Percentiles rank a stretch among this genome's conserved stretches.
Evolutionary conservation across 352 stramenopile species (phyloP).

Genomic region (Globisporangium parvum): DNA sequence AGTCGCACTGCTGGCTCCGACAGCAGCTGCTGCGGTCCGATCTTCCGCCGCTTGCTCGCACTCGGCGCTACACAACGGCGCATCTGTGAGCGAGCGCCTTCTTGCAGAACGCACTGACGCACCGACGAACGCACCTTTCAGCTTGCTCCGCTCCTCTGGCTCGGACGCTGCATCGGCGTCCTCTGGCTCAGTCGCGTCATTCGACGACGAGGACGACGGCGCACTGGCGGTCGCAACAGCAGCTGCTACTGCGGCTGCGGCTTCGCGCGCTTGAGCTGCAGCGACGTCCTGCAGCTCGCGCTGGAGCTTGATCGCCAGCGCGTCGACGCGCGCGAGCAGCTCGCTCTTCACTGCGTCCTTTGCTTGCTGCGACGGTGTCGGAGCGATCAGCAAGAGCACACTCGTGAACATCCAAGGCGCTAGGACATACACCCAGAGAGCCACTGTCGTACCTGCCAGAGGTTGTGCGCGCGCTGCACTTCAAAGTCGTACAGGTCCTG

Average conservation of each 20-base stretch:
- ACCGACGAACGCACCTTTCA: slow-evolving; percentile 1
- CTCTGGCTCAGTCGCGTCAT: slow-evolving; percentile 9
- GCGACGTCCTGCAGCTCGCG: slow-evolving; percentile 39
- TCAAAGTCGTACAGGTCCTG: slow-evolving; percentile 77
- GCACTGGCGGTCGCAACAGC: neutral
- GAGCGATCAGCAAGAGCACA: too few species aligned
- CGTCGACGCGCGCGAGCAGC: slow-evolving; percentile 41
- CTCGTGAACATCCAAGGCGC: too few species aligned
- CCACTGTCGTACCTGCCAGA: slow-evolving; percentile 32
- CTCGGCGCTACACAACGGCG: slow-evolving; percentile 3
- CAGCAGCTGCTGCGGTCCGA: slow-evolving; percentile 19
- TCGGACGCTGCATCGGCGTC: neutral
- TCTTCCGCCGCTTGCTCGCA: slow-evolving; percentile 44
- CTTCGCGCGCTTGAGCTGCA: slow-evolving; percentile 17
- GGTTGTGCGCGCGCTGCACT: slow-evolving; percentile 57
- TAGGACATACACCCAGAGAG: neutral
- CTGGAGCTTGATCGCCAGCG: slow-evolving; percentile 39
- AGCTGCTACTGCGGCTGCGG: too few species aligned
- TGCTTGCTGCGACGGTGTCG: slow-evolving; percentile 21
- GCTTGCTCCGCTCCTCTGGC: slow-evolving; percentile 5
- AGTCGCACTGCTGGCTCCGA: slow-evolving; percentile 41
- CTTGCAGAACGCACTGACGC: too few species aligned
- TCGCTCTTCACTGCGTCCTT: slow-evolving; percentile 50
- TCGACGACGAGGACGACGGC: neutral
- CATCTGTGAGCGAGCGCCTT: neutral